Base-by-base conservation (phyloP, 164 flowering plant genomes). In the Amborella trichopoda region DNA sequence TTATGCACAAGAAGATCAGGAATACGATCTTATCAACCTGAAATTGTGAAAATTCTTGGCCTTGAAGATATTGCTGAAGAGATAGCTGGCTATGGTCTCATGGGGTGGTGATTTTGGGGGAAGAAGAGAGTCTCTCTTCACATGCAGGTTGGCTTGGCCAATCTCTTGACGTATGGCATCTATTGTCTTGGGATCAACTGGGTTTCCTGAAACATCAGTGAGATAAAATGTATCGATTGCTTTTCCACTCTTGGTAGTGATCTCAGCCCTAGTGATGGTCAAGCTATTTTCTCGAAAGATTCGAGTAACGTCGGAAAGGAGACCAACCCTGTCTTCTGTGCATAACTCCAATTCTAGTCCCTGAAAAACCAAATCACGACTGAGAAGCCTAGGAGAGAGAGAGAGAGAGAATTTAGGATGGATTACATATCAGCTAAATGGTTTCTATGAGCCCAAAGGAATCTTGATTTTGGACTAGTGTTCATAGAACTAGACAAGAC, bases 251-350 rank as follows among this genome's bases (percentile, higher is more conserved):
- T 64, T 64, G 14, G 95, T 85, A 23, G 82, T 63, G 28, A 89
- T 77, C 52, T 78, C 87, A 28, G 97, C 97, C 61, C 95, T 67
- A 44, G 50, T 74, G 44, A 90, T 70, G 33, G 62, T 58, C 55
- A 90, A 53, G 41, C 98, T 68, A 56, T 90, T 81, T 66, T 90
- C 95, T 26, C 95, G 69, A 55, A 90, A 83, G 42, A 78, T 63
- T 64, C 94, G 67, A 23, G 95, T 90, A 25, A 90, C 69, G 30
- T 90, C 95, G 0, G 98, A 81, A 30, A 64, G 61, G 4, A 64
- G 64, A 19, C 61, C 64, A 20, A 73, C 57, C 20, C 89, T 62
- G 60, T 86, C 95, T 22, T 76, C 75, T 4, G 89, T 63, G 51
- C 72, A 69, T 53, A 90, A 26, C 65, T 81, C 89, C 39, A 86